A percentile compares a stretch with the other conserved stretches of the same genome.
These are phyloP conservation scores for Fusarium sp. DNA, from an alignment of 2,329 filamentous ascomycete genomes.

Conservation along the genomic window DNA sequence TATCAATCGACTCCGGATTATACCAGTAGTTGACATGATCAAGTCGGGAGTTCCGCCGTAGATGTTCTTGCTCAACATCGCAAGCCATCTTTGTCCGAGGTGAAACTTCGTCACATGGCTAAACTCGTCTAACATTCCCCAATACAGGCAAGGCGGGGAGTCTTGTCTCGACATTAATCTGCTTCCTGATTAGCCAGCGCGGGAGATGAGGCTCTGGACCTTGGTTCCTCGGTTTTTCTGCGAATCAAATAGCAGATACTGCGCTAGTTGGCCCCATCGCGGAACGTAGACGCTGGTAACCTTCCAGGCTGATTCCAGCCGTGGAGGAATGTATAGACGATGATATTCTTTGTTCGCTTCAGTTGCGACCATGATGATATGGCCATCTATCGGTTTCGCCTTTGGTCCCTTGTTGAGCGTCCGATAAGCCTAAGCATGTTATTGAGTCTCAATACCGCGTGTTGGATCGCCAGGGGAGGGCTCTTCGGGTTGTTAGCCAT, in stretches of 20 bases:
- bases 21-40: neutral
- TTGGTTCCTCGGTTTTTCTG: constrained; percentile 10
- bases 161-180: constrained; percentile 35
- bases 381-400: neutral
- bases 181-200: constrained; percentile 32
- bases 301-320: neutral
- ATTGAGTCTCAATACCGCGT: neutral
- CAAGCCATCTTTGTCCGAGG: neutral
- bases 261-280: constrained; percentile 23
- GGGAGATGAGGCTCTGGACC: constrained; percentile 39
- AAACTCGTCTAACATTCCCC: constrained; percentile 44
- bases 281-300: constrained; percentile 15
- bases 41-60: neutral
- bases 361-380: neutral
- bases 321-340: neutral
- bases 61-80: neutral
- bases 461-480: neutral
- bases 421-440: neutral
- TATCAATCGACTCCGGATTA: neutral
- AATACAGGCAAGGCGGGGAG: constrained; percentile 36
- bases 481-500: neutral
- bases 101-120: constrained; percentile 41
- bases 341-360: neutral
- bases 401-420: neutral
- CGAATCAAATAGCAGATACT: constrained; percentile 18